A percentile compares a stretch with the other conserved stretches of the same genome.
Evolutionary conservation across 306 rosid species (phyloP).

Genomic region (Acacia melanoxylon): DNA sequence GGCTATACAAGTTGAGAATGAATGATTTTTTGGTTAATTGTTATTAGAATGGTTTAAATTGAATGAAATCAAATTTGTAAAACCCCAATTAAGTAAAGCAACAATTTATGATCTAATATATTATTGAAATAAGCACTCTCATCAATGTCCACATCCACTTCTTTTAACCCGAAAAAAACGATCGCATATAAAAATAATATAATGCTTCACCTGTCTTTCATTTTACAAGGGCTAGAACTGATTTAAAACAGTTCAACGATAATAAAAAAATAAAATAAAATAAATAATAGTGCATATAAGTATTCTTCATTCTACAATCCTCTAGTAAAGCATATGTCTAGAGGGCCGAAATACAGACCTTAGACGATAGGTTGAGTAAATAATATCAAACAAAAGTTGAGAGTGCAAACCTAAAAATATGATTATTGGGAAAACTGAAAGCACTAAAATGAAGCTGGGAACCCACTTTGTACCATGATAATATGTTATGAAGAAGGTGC

Average conservation of each 20-base stretch:
- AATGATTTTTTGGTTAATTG: not conserved
- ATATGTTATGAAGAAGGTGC: conserved; percentile 12
- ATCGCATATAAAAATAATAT: not conserved
- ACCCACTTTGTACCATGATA: conserved; percentile 24
- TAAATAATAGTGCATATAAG: not conserved
- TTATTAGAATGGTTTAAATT: not conserved
- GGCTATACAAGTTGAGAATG: not conserved
- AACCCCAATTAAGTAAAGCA: too few relatives aligned
- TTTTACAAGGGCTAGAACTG: not conserved
- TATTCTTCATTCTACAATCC: too few relatives aligned
- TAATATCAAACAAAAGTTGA: conserved; percentile 18
- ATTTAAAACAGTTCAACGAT: not conserved
- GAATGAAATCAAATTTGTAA: not conserved
- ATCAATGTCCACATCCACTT: not conserved
- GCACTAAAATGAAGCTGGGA: conserved; percentile 13
- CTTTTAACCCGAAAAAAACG: not conserved
- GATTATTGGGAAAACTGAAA: conserved; percentile 22
- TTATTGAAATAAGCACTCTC: not conserved
- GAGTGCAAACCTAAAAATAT: conserved; percentile 15
- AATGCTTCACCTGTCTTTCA: not conserved
- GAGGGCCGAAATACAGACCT: conserved; percentile 23
- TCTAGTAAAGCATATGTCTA: conserved; percentile 5
- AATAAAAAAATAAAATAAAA: too few relatives aligned
- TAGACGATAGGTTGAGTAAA: conserved; percentile 35
- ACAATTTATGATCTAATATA: not conserved